Percentiles rank a stretch among this genome's conserved stretches.
These are phyloP conservation scores for Epithele typhae DNA, from an alignment of 768 basidiomycete species.

Conservation along the genomic window DNA sequence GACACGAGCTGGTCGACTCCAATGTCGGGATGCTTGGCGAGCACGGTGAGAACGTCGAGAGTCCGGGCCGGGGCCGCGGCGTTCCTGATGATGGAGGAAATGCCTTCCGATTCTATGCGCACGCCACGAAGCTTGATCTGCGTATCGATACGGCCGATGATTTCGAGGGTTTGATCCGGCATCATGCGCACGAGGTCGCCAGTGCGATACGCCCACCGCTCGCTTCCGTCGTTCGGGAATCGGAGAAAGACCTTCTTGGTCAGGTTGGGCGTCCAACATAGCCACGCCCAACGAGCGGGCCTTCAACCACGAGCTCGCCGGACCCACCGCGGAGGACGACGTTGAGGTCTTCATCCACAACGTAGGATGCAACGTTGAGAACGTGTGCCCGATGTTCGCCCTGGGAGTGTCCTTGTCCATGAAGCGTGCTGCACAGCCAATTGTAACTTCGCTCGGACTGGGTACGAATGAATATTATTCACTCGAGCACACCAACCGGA, in stretches of 20 bases:
- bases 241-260: constrained; percentile 43
- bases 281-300: constrained; percentile 46
- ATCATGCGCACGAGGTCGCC: constrained; percentile 50
- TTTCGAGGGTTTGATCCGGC: constrained; percentile 43
- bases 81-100: constrained; percentile 40
- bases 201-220: constrained; percentile 40
- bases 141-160: constrained; percentile 46
- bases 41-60: constrained; percentile 39
- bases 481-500: background rate
- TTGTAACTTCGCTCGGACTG: constrained; percentile 48
- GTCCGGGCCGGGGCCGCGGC: constrained; percentile 23
- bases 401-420: constrained; percentile 37
- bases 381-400: constrained; percentile 41
- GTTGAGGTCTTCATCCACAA: constrained; percentile 39
- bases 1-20: constrained; percentile 42
- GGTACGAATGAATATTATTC: too few relatives aligned
- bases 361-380: constrained; percentile 33
- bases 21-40: constrained; percentile 40
- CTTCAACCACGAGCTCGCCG: constrained; percentile 48
- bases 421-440: constrained; percentile 44
- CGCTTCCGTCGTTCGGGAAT: constrained; percentile 36
- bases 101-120: constrained; percentile 50
- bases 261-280: constrained; percentile 43
- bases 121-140: constrained; percentile 51
- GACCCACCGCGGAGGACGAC: constrained; percentile 40